Evolutionary conservation across 805 yeast genomes (phyloP), one percentile per base, ranked within the genome.

Genomic region (Zygosaccharomyces siamensis): DNA sequence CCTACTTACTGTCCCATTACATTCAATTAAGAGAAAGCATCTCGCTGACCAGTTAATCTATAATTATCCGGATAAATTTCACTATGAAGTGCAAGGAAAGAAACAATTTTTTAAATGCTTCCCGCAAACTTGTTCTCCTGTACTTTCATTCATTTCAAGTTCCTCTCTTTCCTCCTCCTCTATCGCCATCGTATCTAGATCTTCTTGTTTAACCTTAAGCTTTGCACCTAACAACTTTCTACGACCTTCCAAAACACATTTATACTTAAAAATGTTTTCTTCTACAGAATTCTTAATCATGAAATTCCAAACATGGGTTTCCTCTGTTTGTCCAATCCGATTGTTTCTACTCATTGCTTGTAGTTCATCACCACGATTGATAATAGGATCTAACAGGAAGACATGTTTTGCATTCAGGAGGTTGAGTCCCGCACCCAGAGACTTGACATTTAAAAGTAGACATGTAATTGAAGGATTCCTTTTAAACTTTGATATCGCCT

Each of bases 261-360:
- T 67, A 44, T 66, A 66, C 32, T 53, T 60, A 30, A 88, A 78
- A 40, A 93, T 86, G 39, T 88, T 84, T 62, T 92, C 96, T 65
- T 93, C 99, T 12, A 93, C 95, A 0, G 96, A 81, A 36, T 84
- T 82, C 48, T 78, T 79, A 48, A 90, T 84, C 21, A 86, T 82
- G 70, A 92, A 89, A 79, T 86, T 84, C 97, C 98, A 93, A 1
- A 92, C 95, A 1, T 83, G 84, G 0, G 99, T 93, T 12, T 79
- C 81, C 39, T 75, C 72, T 2, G 74, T 76, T 66, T 93, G 99
- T 0, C 99, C 99, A 61, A 92, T 90, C 53, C 99, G 72, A 62
- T 92, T 96, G 38, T 93, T 81, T 53, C 99, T 77, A 43, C 95
- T 87, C 46, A 90, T 85, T 0, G 98, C 97, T 63, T 92, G 99